Percentiles rank a stretch among this genome's conserved stretches.
phyloP scores from a whole-genome alignment of 805 yeast genomes.

The Candida germanica region DNA sequence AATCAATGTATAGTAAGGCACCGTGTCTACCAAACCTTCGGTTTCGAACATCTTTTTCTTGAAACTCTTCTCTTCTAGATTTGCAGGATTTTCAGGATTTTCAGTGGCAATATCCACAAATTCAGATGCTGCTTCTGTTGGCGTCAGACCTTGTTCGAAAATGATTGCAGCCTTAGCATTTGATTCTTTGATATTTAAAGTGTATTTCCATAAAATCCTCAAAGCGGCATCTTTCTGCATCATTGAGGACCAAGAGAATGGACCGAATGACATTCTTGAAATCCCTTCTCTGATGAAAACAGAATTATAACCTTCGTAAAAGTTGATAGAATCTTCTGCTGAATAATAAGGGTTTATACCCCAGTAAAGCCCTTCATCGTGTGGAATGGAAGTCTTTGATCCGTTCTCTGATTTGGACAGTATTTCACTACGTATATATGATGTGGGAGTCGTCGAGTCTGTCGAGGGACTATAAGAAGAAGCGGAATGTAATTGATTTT shows the following conservation, averaged over 20 bases:
- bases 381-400: background rate
- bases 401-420: too few relatives aligned
- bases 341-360: slow-evolving; percentile 26
- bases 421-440: too few relatives aligned
- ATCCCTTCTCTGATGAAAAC: slow-evolving; percentile 23
- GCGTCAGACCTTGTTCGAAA: slow-evolving; percentile 16
- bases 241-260: slow-evolving; percentile 36
- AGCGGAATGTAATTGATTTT: background rate
- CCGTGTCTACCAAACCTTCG: slow-evolving; percentile 32
- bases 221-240: slow-evolving; percentile 35
- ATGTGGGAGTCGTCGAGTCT: background rate
- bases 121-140: slow-evolving; percentile 22
- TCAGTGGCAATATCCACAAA: slow-evolving; percentile 15
- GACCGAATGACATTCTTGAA: slow-evolving; percentile 35
- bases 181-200: slow-evolving; percentile 17
- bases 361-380: background rate
- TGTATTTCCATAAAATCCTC: slow-evolving; percentile 31
- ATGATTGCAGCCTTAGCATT: slow-evolving; percentile 22
- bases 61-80: slow-evolving; percentile 23
- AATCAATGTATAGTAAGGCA: slow-evolving; percentile 26
- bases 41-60: slow-evolving; percentile 29
- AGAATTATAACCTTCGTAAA: slow-evolving; percentile 33
- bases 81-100: slow-evolving; percentile 6
- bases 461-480: background rate
- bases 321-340: slow-evolving; percentile 30